Evolutionary conservation across 2,329 filamentous ascomycete species (phyloP).

Genomic region (Phyllosticta citribraziliensis): DNA sequence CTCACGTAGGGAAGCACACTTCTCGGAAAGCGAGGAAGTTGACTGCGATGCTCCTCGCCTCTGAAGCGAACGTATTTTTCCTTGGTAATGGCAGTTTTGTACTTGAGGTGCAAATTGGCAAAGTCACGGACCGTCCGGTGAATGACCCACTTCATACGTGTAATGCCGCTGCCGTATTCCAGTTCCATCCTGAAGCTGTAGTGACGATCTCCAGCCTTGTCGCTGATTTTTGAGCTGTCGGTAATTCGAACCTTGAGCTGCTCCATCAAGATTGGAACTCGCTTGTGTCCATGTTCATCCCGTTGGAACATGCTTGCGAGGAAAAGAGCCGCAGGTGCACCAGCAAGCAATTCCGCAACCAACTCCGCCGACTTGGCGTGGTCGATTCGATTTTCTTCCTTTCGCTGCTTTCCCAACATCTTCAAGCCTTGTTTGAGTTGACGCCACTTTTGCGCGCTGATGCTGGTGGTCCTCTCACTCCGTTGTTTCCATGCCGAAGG

Average conservation of each 20-base stretch:
- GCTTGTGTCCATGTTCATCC: conserved; percentile 89
- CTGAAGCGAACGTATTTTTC: conserved; percentile 69
- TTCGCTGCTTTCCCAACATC: conserved; percentile 65
- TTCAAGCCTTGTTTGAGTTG: conserved; percentile 86
- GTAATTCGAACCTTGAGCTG: conserved; percentile 83
- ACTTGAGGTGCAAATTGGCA: conserved; percentile 83
- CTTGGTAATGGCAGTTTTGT: conserved; percentile 76
- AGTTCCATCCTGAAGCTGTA: conserved; percentile 84
- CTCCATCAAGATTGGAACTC: conserved; percentile 89
- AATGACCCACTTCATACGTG: conserved; percentile 94
- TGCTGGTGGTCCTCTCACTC: conserved; percentile 36
- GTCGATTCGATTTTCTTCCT: conserved; percentile 76
- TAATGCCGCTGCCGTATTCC: conserved; percentile 91
- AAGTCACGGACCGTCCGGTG: conserved; percentile 82
- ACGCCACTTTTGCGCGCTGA: conserved; percentile 72
- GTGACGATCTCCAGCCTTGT: conserved; percentile 54
- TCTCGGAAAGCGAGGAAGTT: conserved; percentile 81
- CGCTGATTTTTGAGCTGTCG: conserved; percentile 63
- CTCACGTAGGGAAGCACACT: conserved; percentile 85
- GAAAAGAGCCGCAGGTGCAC: conserved; percentile 85
- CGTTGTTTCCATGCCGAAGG: conserved; percentile 35
- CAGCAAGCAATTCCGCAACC: conserved; percentile 88
- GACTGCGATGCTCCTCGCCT: conserved; percentile 57
- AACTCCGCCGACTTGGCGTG: conserved; percentile 92
- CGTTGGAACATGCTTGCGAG: conserved; percentile 96